These are phyloP conservation scores for Polygonum maritimum DNA, from an alignment of 148 eudicot species.

Conservation along the genomic window DNA sequence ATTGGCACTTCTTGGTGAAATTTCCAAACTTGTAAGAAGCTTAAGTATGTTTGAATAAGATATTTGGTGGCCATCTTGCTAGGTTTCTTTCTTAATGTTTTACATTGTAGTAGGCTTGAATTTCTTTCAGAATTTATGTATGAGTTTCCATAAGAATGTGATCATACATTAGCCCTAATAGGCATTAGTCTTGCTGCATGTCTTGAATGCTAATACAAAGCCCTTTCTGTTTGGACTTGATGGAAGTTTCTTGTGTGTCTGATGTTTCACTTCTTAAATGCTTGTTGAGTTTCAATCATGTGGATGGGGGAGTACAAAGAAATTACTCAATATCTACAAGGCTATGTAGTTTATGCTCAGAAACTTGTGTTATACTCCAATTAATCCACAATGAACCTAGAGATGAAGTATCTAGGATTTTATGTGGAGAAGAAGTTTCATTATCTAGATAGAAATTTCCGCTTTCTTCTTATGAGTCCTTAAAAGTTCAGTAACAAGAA, in stretches of 20 bases:
- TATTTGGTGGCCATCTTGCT: neutral
- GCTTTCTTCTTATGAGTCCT: neutral
- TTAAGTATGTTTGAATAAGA: neutral
- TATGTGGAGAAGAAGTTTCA: slow-evolving; percentile 26
- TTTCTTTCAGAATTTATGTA: no score
- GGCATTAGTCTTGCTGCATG: neutral
- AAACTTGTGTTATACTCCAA: neutral
- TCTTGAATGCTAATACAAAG: neutral
- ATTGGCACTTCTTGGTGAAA: no score
- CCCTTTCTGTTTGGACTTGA: neutral
- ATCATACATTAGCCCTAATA: neutral
- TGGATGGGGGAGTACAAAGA: no score
- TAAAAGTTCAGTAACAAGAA: neutral
- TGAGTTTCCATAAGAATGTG: neutral
- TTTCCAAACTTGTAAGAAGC: neutral
- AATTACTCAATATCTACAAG: no score
- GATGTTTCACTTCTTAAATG: neutral
- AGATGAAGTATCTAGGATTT: neutral
- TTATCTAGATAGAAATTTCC: neutral
- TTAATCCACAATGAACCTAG: neutral
- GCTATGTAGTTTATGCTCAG: slow-evolving; percentile 71
- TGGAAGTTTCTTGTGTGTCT: neutral
- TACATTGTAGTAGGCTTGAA: neutral
- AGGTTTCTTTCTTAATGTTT: neutral
- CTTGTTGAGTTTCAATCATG: no score